Percentiles rank a stretch among this genome's conserved stretches.
These are phyloP conservation scores for Cercophora newfieldiana DNA, from an alignment of 495 filamentous ascomycete genomes.

Conservation along the genomic window DNA sequence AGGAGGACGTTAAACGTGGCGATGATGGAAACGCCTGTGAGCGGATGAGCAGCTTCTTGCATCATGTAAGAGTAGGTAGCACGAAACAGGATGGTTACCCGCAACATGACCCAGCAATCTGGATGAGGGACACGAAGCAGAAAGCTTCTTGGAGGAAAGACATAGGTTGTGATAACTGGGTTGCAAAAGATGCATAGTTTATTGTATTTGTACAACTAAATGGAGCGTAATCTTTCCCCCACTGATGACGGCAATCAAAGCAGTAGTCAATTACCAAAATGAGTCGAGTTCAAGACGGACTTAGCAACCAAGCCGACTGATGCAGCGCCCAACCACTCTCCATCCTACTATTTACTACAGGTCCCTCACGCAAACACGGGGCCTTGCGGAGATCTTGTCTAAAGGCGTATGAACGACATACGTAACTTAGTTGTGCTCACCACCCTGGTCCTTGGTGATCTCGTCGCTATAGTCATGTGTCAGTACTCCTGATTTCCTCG, in stretches of 20 bases:
- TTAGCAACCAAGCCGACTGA: not conserved
- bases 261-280: slow-evolving; percentile 5
- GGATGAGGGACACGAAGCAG: not conserved
- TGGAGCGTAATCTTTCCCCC: not conserved
- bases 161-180: not conserved
- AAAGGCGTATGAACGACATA: not conserved
- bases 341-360: not conserved
- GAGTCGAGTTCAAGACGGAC: not conserved
- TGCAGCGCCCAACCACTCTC: not conserved
- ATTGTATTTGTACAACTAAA: slow-evolving; percentile 17
- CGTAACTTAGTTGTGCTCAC: slow-evolving; percentile 65
- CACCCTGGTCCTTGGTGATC: slow-evolving; percentile 65
- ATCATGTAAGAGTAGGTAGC: not conserved
- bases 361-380: not conserved
- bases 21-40: not conserved
- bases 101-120: not conserved
- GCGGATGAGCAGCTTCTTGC: not conserved
- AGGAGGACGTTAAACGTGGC: slow-evolving; percentile 42
- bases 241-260: not conserved
- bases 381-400: not conserved
- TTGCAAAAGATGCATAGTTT: slow-evolving; percentile 12
- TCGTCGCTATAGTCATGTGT: slow-evolving; percentile 56
- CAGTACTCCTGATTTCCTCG: not conserved
- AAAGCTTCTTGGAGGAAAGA: slow-evolving; percentile 1
- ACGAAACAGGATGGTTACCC: not conserved